phyloP scores from a whole-genome alignment of 192 early-diverging fungal genomes.

The Backusella tarrabulga region DNA sequence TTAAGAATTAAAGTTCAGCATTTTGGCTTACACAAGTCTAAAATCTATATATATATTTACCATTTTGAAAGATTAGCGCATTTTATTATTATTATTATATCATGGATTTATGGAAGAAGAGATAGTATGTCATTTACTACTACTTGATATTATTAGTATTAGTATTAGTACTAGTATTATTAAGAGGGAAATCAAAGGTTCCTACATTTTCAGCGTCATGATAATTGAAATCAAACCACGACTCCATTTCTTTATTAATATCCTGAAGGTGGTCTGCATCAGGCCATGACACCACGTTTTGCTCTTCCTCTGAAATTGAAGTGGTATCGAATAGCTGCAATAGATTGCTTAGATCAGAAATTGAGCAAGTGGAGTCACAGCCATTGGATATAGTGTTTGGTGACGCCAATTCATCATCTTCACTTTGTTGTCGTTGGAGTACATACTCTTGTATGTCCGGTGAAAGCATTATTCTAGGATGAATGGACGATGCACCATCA shows the following conservation, averaged over 20 bases:
- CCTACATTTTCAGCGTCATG: neutral
- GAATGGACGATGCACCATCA: neutral
- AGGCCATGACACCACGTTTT: neutral
- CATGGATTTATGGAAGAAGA: too few species aligned
- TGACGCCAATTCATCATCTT: neutral
- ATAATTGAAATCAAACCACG: neutral
- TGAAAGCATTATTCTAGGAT: neutral
- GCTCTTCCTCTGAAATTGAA: neutral
- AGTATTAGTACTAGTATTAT: too few species aligned
- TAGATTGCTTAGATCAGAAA: neutral
- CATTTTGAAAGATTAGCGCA: neutral
- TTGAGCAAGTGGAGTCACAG: neutral
- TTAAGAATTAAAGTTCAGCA: neutral
- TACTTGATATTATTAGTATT: too few species aligned
- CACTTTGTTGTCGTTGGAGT: neutral
- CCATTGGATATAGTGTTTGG: neutral
- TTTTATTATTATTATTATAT: too few species aligned
- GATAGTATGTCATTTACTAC: too few species aligned
- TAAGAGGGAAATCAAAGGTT: neutral
- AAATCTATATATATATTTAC: neutral
- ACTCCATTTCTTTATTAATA: neutral
- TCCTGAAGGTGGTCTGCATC: neutral
- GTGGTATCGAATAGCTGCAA: neutral
- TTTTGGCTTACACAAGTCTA: neutral
- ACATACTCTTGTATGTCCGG: neutral